These are phyloP conservation scores for Lignosus rhinocerotis DNA, from an alignment of 1,284 basidiomycete genomes.

Conservation along the genomic window DNA sequence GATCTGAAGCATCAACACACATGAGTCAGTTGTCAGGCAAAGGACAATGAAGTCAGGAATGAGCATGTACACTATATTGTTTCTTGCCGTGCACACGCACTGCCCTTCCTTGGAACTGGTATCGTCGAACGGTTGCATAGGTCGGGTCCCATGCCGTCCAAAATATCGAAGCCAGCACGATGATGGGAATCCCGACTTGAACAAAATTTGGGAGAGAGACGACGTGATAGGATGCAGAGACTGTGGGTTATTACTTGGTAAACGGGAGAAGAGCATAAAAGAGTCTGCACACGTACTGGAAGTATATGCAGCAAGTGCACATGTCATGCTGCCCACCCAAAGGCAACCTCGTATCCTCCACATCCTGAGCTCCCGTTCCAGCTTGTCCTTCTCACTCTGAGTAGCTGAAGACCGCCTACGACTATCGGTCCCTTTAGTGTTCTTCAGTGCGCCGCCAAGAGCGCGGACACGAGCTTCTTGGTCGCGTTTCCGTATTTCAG, in stretches of 20 bases:
- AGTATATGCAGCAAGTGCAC: constrained; percentile 45
- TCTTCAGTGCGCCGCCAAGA: constrained; percentile 66
- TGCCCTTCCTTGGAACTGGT: constrained; percentile 65
- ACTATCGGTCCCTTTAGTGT: constrained; percentile 59
- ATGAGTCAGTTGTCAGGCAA: background rate
- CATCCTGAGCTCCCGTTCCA: constrained; percentile 45
- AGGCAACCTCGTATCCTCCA: constrained; percentile 68
- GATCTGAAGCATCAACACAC: constrained; percentile 37
- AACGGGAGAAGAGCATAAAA: background rate
- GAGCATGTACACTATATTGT: constrained; percentile 56
- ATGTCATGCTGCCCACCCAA: constrained; percentile 51
- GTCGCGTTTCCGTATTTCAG: constrained; percentile 75
- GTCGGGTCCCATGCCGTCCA: constrained; percentile 82
- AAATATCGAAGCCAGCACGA: constrained; percentile 55
- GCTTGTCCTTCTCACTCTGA: constrained; percentile 40
- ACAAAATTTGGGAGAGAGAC: constrained; percentile 3
- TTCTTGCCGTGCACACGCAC: constrained; percentile 63
- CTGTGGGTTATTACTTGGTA: background rate
- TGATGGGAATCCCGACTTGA: constrained; percentile 41
- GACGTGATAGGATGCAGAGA: constrained; percentile 9
- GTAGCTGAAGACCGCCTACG: constrained; percentile 40
- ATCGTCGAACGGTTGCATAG: constrained; percentile 56
- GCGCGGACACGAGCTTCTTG: constrained; percentile 81
- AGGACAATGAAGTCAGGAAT: background rate
- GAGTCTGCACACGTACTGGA: constrained; percentile 42